Evolutionary conservation across 169 alveolate genomes (phyloP).

Genomic region (Cyclospora cayetanensis): DNA sequence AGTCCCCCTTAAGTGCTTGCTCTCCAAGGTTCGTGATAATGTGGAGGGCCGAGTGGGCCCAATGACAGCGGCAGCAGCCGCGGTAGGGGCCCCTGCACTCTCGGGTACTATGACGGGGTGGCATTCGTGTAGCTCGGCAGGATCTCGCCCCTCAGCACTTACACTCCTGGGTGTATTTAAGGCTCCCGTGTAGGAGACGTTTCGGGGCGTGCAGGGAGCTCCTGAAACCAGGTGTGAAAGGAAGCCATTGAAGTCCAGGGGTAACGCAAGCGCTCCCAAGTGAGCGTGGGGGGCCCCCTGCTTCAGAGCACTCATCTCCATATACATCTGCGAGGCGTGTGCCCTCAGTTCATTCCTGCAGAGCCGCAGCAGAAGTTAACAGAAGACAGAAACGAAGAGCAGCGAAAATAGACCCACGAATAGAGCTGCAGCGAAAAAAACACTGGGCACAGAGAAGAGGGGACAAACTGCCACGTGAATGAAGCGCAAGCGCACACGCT

Average conservation of each 20-base stretch:
- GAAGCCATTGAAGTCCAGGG: conserved; percentile 21
- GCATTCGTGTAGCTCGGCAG: neutral
- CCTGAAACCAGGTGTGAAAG: neutral
- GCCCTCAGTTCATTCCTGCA: neutral
- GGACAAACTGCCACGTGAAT: too few relatives aligned
- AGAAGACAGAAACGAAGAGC: neutral
- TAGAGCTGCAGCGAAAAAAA: too few relatives aligned
- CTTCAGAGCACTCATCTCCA: conserved; percentile 23
- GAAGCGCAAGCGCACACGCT: too few relatives aligned
- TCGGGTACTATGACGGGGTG: neutral
- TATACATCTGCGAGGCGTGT: neutral
- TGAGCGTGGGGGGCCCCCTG: conserved; percentile 48
- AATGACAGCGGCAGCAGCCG: conserved; percentile 12
- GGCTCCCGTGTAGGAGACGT: neutral
- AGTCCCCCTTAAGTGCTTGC: too few relatives aligned
- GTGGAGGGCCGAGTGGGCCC: neutral
- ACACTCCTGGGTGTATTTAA: neutral
- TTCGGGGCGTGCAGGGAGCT: conserved; percentile 13
- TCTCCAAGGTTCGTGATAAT: too few relatives aligned
- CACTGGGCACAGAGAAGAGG: too few relatives aligned
- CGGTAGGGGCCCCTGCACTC: conserved; percentile 41
- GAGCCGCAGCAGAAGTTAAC: neutral
- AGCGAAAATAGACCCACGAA: neutral
- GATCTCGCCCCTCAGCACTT: neutral
- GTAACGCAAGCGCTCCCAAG: conserved; percentile 29